phyloP scores from a whole-genome alignment of 768 basidiomycete species.

The Lactarius indigo region DNA sequence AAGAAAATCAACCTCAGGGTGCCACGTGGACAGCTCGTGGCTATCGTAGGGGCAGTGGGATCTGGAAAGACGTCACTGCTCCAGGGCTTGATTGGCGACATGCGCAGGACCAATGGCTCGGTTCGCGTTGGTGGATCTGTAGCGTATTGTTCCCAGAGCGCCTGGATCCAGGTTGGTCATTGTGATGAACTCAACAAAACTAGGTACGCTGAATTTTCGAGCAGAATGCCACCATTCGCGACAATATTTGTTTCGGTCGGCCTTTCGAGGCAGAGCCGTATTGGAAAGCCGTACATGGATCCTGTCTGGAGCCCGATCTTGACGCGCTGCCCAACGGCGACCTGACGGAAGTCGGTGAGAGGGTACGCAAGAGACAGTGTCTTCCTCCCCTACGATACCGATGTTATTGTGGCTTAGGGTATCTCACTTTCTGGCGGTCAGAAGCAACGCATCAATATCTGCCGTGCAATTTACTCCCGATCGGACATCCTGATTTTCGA shows the following conservation, averaged over 20 bases:
- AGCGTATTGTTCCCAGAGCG: constrained; percentile 83
- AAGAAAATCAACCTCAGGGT: constrained; percentile 61
- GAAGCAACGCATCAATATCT: constrained; percentile 79
- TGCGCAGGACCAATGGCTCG: constrained; percentile 64
- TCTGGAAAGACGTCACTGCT: constrained; percentile 66
- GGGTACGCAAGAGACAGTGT: constrained; percentile 30
- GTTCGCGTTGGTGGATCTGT: constrained; percentile 73
- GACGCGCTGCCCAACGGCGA: constrained; percentile 76
- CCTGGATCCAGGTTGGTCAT: constrained; percentile 76
- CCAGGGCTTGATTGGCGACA: constrained; percentile 78
- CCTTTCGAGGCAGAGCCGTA: constrained; percentile 79
- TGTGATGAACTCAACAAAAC: constrained; percentile 10
- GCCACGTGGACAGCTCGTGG: constrained; percentile 73
- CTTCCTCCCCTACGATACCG: background rate
- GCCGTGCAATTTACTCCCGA: constrained; percentile 81
- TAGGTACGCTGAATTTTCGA: background rate
- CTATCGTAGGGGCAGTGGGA: constrained; percentile 79
- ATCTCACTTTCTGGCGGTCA: constrained; percentile 86
- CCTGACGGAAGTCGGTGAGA: constrained; percentile 81
- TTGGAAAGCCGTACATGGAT: constrained; percentile 73
- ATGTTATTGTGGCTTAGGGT: constrained; percentile 41
- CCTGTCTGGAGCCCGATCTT: constrained; percentile 78
- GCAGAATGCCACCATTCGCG: constrained; percentile 79
- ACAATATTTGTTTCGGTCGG: constrained; percentile 86
- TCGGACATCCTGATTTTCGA: constrained; percentile 88